Conservation (phyloP, 179 eudicot species). For the Silene noctiflora region DNA sequence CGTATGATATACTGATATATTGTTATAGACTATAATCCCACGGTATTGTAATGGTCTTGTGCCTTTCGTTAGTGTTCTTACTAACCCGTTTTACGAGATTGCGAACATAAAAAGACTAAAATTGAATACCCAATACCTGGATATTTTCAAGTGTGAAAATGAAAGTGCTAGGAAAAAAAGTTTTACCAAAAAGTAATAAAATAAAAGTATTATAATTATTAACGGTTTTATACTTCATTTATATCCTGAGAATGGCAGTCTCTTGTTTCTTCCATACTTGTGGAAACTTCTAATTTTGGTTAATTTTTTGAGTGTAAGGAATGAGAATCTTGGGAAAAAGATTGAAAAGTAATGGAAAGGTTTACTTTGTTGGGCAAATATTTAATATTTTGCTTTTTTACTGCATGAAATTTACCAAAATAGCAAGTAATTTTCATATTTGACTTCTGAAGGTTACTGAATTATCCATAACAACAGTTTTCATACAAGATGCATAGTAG, state of each 20-base stretch:
- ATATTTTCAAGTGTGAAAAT: too few relatives aligned
- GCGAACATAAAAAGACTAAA: too few relatives aligned
- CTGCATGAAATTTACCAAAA: constrained; percentile 15
- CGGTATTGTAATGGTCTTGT: too few relatives aligned
- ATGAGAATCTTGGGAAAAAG: not conserved
- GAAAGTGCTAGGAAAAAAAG: not conserved
- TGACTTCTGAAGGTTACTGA: constrained; percentile 10
- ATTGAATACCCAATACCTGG: too few relatives aligned
- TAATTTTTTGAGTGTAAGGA: constrained; percentile 5
- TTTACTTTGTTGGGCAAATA: not conserved
- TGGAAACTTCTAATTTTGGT: constrained; percentile 21
- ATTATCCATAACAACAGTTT: not conserved
- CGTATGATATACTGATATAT: too few relatives aligned
- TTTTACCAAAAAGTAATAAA: not conserved
- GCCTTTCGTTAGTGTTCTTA: too few relatives aligned
- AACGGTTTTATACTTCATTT: not conserved
- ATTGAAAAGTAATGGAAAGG: not conserved
- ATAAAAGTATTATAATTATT: not conserved
- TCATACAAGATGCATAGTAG: not conserved
- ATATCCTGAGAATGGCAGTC: constrained; percentile 3
- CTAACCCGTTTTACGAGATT: too few relatives aligned
- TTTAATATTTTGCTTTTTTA: not conserved
- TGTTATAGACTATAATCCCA: too few relatives aligned
- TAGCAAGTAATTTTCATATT: not conserved
- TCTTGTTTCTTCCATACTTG: constrained; percentile 9